These are phyloP conservation scores for Cercospora sp. DNA, from an alignment of 2,329 filamentous ascomycete genomes.

Conservation along the genomic window DNA sequence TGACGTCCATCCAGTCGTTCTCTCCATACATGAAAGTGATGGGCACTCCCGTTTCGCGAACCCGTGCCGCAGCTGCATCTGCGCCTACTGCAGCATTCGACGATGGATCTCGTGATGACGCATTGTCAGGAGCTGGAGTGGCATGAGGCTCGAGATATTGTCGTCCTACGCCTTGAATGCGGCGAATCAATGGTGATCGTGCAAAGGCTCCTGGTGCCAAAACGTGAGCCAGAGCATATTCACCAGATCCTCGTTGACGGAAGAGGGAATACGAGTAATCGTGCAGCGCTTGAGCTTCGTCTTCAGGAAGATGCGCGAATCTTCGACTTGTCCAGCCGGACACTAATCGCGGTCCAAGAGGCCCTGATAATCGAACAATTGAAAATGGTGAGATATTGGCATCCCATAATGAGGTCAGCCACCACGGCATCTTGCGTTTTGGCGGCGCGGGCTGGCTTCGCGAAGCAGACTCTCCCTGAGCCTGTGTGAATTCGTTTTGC, in stretches of 20 bases:
- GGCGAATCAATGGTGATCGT: slow-evolving; percentile 79
- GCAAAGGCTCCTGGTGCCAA: slow-evolving; percentile 93
- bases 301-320: slow-evolving; percentile 80
- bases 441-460: slow-evolving; percentile 49
- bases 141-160: slow-evolving; percentile 53
- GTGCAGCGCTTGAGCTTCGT: slow-evolving; percentile 82
- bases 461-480: slow-evolving; percentile 40
- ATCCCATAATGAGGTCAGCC: slow-evolving; percentile 94
- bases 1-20: slow-evolving; percentile 97
- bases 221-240: slow-evolving; percentile 90
- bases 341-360: slow-evolving; percentile 85
- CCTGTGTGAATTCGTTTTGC: slow-evolving; percentile 73
- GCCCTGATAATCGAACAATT: slow-evolving; percentile 82
- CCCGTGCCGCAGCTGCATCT: slow-evolving; percentile 60
- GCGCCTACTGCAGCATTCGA: slow-evolving; percentile 45
- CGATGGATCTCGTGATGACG: slow-evolving; percentile 17
- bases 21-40: slow-evolving; percentile 96
- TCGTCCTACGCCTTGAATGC: slow-evolving; percentile 84
- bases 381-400: slow-evolving; percentile 95
- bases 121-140: slow-evolving; percentile 32
- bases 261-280: slow-evolving; percentile 95
- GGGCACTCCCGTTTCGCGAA: slow-evolving; percentile 65
- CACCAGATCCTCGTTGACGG: slow-evolving; percentile 84
- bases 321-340: slow-evolving; percentile 93
- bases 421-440: slow-evolving; percentile 69